Conservation (phyloP, 805 yeast species). For the Monosporozyma aquatica region DNA sequence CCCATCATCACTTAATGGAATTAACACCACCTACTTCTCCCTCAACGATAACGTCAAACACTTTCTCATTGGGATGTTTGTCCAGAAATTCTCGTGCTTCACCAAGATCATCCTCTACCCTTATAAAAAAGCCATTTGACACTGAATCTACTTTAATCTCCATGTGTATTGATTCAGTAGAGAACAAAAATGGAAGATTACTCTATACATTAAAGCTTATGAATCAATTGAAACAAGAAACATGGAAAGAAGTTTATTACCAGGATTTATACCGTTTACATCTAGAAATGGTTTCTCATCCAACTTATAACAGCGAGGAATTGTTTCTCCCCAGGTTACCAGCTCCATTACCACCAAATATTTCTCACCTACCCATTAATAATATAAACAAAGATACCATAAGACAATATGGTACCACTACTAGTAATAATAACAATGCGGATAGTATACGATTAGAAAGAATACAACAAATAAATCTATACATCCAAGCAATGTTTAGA, state of each 20-base stretch:
- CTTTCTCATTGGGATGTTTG: slow-evolving; percentile 10
- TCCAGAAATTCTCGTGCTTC: slow-evolving; percentile 6
- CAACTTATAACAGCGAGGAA: neutral
- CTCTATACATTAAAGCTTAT: slow-evolving; percentile 13
- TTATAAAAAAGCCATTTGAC: slow-evolving; percentile 3
- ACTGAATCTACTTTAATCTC: neutral
- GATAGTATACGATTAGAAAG: slow-evolving; percentile 4
- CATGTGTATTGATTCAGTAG: slow-evolving; percentile 9
- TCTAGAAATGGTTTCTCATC: slow-evolving; percentile 7
- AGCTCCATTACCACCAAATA: slow-evolving; percentile 6
- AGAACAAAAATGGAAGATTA: slow-evolving; percentile 11
- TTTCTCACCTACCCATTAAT: neutral
- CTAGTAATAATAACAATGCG: neutral
- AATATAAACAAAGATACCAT: neutral
- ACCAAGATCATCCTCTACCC: neutral
- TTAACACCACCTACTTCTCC: slow-evolving; percentile 19
- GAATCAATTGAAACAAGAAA: slow-evolving; percentile 8
- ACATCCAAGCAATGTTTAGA: slow-evolving; percentile 4
- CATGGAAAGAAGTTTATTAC: slow-evolving; percentile 11
- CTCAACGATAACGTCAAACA: slow-evolving; percentile 12
- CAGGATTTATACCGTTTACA: slow-evolving; percentile 21
- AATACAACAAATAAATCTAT: slow-evolving; percentile 8
- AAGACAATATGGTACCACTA: neutral
- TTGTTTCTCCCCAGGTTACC: slow-evolving; percentile 10
- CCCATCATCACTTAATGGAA: slow-evolving; percentile 4